phyloP scores from a whole-genome alignment of 116 monocot genomes.

The Papilionanthe hybrid region DNA sequence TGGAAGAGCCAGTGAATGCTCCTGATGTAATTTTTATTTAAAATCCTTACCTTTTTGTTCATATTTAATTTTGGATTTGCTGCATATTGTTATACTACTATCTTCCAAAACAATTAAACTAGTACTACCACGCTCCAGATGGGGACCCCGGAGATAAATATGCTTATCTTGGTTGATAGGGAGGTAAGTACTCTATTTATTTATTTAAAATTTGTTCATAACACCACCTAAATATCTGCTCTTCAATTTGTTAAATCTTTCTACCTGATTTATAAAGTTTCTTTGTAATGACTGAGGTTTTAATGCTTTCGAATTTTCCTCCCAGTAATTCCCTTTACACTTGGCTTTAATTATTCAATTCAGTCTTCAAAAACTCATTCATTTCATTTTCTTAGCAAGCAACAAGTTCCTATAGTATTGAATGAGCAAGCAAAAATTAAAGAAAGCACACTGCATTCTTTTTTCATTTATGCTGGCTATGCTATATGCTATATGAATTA shows the following conservation, averaged over 20 bases:
- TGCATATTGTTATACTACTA: background rate
- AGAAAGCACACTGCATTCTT: too few relatives aligned
- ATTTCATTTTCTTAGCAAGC: too few relatives aligned
- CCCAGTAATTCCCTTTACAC: too few relatives aligned
- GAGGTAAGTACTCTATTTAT: constrained; percentile 52
- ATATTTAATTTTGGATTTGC: background rate
- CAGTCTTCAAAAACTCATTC: too few relatives aligned
- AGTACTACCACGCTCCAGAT: constrained; percentile 40
- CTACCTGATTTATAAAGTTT: background rate
- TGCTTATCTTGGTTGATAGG: constrained; percentile 86
- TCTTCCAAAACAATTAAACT: background rate
- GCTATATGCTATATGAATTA: too few relatives aligned
- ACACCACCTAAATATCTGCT: background rate
- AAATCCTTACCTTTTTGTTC: background rate
- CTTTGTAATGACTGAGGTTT: background rate
- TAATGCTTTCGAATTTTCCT: too few relatives aligned
- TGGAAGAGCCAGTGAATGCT: constrained; percentile 81
- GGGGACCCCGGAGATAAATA: constrained; percentile 85
- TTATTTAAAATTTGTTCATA: background rate
- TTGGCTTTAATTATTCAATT: too few relatives aligned
- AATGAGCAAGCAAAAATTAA: too few relatives aligned
- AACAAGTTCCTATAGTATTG: too few relatives aligned
- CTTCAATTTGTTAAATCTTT: constrained; percentile 1
- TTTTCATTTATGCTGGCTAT: too few relatives aligned
- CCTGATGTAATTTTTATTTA: constrained; percentile 53